Base-by-base conservation (phyloP, 73 alveolate species). In the Tetrahymena elliotti region DNA sequence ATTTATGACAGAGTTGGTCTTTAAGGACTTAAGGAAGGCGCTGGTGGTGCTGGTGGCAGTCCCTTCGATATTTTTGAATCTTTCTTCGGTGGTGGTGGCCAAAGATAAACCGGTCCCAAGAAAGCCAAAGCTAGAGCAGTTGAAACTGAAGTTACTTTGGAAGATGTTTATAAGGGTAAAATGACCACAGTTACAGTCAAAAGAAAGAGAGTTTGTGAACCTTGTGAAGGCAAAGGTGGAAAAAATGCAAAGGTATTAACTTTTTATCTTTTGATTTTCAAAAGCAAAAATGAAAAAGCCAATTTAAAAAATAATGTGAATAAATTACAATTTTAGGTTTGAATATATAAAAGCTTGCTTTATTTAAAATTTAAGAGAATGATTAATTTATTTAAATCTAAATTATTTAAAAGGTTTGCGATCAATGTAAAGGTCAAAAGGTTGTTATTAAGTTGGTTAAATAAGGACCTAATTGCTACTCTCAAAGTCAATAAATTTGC, bases 1-100 rank as follows among this genome's bases (percentile, higher is more conserved):
- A 98, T 99, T 68, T 99, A 99, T 95, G 99, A 99, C 92, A 98
- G 97, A 95, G 98, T 97, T 84, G 99, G 99, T 24, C 99, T 98
- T 96, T 99, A 99, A 95, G 99, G 99, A 24, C 95, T 98, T 22
- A 98, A 98, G 88, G 98, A 98, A 96, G 99, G 99, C 84, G 98
- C 97, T 95, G 97, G 97, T 18, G 98, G 98, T 33, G 93, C 95
- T 27, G 98, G 97, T 83, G 99, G 98, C 3, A 96, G 96, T 93
- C 98, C 95, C 54, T 93, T 93, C 31, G 99, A 98, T 94, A 97
- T 98, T 84, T 98, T 99, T 94, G 99, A 97, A 94, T 93, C 97
- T 35, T 99, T 99, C 94, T 98, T 97, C 34, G 98, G 98, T n/a
- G 98, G 99, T 24, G 98, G 99, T 68, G 97, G 99, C 13, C 84